Percentiles rank a stretch among this genome's conserved stretches.
Evolutionary conservation across 768 basidiomycete genomes (phyloP).

Genomic region (Termitomyces sp.): DNA sequence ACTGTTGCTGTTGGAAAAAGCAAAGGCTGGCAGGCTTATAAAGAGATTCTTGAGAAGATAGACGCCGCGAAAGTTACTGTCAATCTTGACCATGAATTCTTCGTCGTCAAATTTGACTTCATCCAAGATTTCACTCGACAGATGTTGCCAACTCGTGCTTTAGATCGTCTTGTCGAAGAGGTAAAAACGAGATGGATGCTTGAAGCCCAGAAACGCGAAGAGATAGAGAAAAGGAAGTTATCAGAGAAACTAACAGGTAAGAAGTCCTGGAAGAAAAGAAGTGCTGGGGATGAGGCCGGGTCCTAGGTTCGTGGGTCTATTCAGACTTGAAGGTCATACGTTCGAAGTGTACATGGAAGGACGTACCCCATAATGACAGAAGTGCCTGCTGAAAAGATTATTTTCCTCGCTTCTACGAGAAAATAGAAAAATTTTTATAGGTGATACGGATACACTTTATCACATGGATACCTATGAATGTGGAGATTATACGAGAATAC

Average conservation of each 20-base stretch:
- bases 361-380: background rate
- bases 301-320: background rate
- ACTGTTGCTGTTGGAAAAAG: background rate
- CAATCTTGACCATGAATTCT: background rate
- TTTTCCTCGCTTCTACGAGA: too few species aligned
- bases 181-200: background rate
- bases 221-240: background rate
- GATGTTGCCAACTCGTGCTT: background rate
- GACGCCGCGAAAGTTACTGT: background rate
- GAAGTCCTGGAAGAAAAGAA: background rate
- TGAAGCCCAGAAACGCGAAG: background rate
- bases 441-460: background rate
- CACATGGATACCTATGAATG: background rate
- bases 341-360: too few species aligned
- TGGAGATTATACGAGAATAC: background rate
- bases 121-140: background rate
- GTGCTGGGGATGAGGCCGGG: too few species aligned
- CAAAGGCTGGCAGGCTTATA: background rate
- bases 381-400: too few species aligned
- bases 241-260: background rate
- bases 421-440: background rate
- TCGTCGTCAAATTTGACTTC: background rate
- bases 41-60: background rate
- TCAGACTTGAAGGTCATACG: background rate
- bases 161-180: background rate